Conservation (phyloP, 306 rosid genomes). For the Hippophae tibetana region DNA sequence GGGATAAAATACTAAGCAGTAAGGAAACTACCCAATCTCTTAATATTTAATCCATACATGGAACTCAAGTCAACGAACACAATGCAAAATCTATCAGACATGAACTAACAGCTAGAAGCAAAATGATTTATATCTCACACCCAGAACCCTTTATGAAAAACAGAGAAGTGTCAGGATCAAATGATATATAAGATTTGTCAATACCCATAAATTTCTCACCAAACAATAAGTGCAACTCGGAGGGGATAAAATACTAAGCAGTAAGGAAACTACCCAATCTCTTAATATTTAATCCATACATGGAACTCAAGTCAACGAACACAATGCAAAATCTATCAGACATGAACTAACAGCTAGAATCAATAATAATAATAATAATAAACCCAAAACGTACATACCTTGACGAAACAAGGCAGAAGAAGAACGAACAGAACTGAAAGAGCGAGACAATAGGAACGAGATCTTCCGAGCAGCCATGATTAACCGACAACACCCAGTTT, state of each 20-base stretch:
- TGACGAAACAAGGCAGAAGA: constrained; percentile 25
- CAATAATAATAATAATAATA: not conserved
- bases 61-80: not conserved
- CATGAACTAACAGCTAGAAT: not conserved
- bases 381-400: constrained; percentile 20
- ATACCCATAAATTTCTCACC: not conserved
- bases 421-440: constrained; percentile 36
- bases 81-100: not conserved
- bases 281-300: not conserved
- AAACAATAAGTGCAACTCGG: not conserved
- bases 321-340: not conserved
- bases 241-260: no score
- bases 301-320: not conserved
- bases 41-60: not conserved
- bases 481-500: not conserved
- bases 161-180: not conserved
- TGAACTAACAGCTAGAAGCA: not conserved
- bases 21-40: not conserved
- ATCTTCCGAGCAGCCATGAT: constrained; percentile 54
- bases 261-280: not conserved
- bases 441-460: constrained; percentile 39
- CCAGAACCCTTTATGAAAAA: not conserved
- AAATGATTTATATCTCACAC: no score
- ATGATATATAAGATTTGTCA: not conserved
- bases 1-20: no score